Percentiles rank a stretch among this genome's conserved stretches.
phyloP scores from a whole-genome alignment of 2,329 filamentous ascomycete genomes.

The Rhynchosporium graminicola region DNA sequence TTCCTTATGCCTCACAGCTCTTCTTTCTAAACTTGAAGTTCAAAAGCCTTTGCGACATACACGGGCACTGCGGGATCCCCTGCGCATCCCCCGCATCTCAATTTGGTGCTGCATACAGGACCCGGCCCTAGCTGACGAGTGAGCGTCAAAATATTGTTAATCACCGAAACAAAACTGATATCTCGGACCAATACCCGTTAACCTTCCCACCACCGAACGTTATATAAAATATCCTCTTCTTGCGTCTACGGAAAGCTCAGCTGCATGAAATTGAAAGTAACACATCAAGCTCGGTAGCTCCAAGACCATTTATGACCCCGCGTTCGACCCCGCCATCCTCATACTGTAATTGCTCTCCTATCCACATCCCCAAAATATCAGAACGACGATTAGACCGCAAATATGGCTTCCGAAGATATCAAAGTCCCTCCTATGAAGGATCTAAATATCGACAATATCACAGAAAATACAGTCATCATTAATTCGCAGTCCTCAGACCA shows the following conservation, averaged over 20 bases:
- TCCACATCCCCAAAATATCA: background rate
- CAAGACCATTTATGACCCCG: background rate
- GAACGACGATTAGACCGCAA: conserved; percentile 11
- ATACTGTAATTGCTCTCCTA: background rate
- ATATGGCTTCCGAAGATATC: conserved; percentile 29
- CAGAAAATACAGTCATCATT: conserved; percentile 71
- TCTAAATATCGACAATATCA: conserved; percentile 78
- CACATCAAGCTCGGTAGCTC: background rate
- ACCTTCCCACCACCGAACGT: background rate
- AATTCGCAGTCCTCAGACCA: conserved; percentile 69
- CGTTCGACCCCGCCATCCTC: conserved; percentile 7
- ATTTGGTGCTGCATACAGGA: background rate
- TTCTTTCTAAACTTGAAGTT: background rate
- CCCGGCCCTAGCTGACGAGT: conserved; percentile 13
- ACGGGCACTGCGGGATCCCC: background rate
- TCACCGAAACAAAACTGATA: conserved; percentile 10
- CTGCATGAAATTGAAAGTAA: background rate
- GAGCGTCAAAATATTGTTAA: conserved; percentile 10
- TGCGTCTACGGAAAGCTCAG: background rate
- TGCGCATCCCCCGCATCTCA: conserved; percentile 2
- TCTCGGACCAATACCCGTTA: background rate
- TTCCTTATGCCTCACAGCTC: too few relatives aligned
- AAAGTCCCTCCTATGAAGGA: conserved; percentile 59
- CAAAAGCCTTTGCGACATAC: background rate
- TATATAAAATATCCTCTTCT: background rate